Evolutionary conservation across 1,284 basidiomycete species (phyloP).

Genomic region (Tilletia caries): DNA sequence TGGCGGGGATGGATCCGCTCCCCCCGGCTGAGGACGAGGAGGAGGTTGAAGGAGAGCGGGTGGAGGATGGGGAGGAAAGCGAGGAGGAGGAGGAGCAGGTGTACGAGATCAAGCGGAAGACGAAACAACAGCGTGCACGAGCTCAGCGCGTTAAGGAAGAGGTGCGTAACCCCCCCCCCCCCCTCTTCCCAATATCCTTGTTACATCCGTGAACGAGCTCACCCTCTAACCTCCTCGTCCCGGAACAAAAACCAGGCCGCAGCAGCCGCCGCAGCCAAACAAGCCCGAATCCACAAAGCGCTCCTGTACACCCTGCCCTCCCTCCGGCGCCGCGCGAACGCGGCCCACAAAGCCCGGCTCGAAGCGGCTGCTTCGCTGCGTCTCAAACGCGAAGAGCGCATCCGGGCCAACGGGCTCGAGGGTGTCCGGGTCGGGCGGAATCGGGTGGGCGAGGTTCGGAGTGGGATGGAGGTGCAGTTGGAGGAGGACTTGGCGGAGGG

Average conservation of each 20-base stretch:
- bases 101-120: constrained; percentile 34
- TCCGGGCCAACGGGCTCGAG: constrained; percentile 26
- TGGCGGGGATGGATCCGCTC: neutral
- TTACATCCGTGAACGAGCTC: too few relatives aligned
- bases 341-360: constrained; percentile 18
- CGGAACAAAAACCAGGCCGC: constrained; percentile 13
- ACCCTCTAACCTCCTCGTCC: neutral
- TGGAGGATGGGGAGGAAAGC: constrained; percentile 12
- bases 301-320: constrained; percentile 31
- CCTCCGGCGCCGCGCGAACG: constrained; percentile 18
- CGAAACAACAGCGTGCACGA: constrained; percentile 27
- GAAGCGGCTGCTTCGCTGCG: constrained; percentile 26
- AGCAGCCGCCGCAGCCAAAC: constrained; percentile 24
- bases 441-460: constrained; percentile 22
- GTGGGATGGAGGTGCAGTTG: constrained; percentile 69
- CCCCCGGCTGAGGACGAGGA: constrained; percentile 28
- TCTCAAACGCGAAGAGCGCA: constrained; percentile 22
- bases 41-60: constrained; percentile 16
- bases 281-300: constrained; percentile 28
- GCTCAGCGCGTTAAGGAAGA: constrained; percentile 30
- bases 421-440: constrained; percentile 37
- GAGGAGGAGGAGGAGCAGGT: constrained; percentile 21
- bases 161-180: constrained; percentile 11
- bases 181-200: neutral
- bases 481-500: constrained; percentile 87